Evolutionary conservation across 1,139 yeast genomes (phyloP).

Genomic region (Yamadazyma trypodendri): DNA sequence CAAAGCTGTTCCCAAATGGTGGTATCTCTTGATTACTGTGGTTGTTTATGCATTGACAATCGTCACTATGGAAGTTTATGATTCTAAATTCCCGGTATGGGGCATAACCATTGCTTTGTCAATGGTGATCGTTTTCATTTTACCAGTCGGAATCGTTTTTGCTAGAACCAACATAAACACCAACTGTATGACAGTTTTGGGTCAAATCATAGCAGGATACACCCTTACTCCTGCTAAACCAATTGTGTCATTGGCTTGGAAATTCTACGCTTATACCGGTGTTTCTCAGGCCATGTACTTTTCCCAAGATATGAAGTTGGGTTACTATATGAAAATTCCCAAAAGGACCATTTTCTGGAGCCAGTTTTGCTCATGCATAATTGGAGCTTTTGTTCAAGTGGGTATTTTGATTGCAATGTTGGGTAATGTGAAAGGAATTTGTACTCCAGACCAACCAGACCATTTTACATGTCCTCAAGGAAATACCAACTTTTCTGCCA

Average conservation of each 20-base stretch:
- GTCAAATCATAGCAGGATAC: slow-evolving; percentile 43
- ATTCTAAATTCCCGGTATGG: slow-evolving; percentile 42
- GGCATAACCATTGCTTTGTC: slow-evolving; percentile 33
- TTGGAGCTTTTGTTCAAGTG: slow-evolving; percentile 46
- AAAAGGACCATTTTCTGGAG: slow-evolving; percentile 25
- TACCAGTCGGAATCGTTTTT: slow-evolving; percentile 41
- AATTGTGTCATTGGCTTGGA: slow-evolving; percentile 42
- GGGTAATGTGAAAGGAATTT: slow-evolving; percentile 34
- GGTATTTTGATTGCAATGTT: slow-evolving; percentile 42
- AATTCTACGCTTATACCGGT: slow-evolving; percentile 45
- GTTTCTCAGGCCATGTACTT: slow-evolving; percentile 50
- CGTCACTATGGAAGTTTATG: slow-evolving; percentile 33
- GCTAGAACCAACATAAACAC: slow-evolving; percentile 40
- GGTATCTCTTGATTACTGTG: slow-evolving; percentile 49
- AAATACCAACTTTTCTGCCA: slow-evolving; percentile 49
- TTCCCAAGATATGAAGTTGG: slow-evolving; percentile 51
- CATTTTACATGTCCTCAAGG: slow-evolving; percentile 50
- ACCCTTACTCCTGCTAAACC: slow-evolving; percentile 42
- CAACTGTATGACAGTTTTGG: slow-evolving; percentile 36
- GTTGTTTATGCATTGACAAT: slow-evolving; percentile 35
- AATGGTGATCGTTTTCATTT: slow-evolving; percentile 35
- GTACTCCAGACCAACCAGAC: slow-evolving; percentile 36
- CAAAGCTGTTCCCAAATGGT: slow-evolving; percentile 63
- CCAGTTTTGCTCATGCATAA: slow-evolving; percentile 15
- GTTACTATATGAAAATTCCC: slow-evolving; percentile 50